These are phyloP conservation scores for Cucurbitaria berberidis DNA, from an alignment of 2,329 filamentous ascomycete species.

Conservation along the genomic window DNA sequence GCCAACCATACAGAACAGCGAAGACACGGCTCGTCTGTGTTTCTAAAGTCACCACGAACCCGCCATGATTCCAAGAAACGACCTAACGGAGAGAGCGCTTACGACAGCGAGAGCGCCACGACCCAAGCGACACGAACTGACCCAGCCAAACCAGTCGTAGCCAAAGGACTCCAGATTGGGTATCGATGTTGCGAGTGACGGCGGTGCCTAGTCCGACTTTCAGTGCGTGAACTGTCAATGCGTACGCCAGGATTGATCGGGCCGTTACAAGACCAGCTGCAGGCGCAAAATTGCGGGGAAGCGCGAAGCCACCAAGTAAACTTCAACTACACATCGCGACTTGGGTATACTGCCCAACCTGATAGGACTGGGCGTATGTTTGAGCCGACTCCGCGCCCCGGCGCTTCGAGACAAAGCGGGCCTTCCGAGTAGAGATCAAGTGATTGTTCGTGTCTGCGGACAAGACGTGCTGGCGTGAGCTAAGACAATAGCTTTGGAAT, in stretches of 20 bases:
- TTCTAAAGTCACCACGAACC: neutral
- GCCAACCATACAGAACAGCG: constrained; percentile 2
- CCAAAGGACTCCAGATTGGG: neutral
- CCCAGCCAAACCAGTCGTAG: neutral
- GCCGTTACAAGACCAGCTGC: constrained; percentile 2
- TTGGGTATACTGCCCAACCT: too few relatives aligned
- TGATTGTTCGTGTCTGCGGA: constrained; percentile 1
- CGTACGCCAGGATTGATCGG: neutral
- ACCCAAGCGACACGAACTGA: neutral
- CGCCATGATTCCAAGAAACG: neutral
- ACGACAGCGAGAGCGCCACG: neutral
- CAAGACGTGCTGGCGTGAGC: constrained; percentile 1
- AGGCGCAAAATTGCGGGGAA: constrained; percentile 10
- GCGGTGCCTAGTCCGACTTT: neutral
- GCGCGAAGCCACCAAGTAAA: neutral
- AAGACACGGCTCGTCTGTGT: neutral
- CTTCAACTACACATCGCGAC: neutral
- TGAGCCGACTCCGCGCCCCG: neutral
- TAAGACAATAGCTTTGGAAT: neutral
- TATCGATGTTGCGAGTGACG: neutral
- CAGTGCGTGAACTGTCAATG: constrained; percentile 1
- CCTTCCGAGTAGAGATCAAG: neutral
- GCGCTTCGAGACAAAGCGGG: neutral
- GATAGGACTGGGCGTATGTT: too few relatives aligned
- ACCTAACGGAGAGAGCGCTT: neutral